These are phyloP conservation scores for Protomyces arabidopsidicola DNA, from an alignment of 1,139 yeast genomes.

Conservation along the genomic window DNA sequence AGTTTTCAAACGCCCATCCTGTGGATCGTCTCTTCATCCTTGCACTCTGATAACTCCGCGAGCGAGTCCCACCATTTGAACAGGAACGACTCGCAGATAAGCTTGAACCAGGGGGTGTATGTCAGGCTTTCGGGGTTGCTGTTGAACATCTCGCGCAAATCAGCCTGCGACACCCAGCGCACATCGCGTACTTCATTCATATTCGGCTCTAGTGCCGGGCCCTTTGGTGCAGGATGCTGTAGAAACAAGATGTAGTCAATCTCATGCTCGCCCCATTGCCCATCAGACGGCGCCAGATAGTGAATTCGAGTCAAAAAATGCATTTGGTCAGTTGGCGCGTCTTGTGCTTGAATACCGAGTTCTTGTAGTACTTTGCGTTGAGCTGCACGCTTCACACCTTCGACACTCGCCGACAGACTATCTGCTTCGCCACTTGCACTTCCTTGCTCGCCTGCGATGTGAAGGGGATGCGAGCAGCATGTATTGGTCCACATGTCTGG, in stretches of 20 bases:
- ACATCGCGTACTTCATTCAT: constrained; percentile 71
- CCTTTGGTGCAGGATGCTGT: constrained; percentile 52
- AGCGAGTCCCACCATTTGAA: constrained; percentile 91
- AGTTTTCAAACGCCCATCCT: neutral
- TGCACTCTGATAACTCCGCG: constrained; percentile 50
- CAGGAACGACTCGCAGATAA: constrained; percentile 83
- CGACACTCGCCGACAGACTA: constrained; percentile 55
- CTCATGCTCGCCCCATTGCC: constrained; percentile 97
- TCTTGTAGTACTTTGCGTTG: constrained; percentile 89
- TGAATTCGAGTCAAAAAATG: constrained; percentile 88
- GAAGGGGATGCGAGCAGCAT: constrained; percentile 95
- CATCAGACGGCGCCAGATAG: constrained; percentile 79
- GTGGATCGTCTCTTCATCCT: constrained; percentile 36
- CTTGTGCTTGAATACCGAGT: constrained; percentile 66
- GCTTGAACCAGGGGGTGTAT: constrained; percentile 97
- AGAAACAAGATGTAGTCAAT: constrained; percentile 88
- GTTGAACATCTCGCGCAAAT: constrained; percentile 69
- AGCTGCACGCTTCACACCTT: constrained; percentile 84
- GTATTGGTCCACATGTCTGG: constrained; percentile 94
- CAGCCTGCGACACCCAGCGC: constrained; percentile 64
- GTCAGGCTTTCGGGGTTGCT: constrained; percentile 49
- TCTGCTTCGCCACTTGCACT: constrained; percentile 31
- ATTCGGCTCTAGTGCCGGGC: constrained; percentile 46
- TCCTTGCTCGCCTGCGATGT: constrained; percentile 77
- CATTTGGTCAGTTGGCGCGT: constrained; percentile 61